Evolutionary conservation across 1,139 yeast genomes (phyloP).

Genomic region (Protomyces arabidopsidicola): DNA sequence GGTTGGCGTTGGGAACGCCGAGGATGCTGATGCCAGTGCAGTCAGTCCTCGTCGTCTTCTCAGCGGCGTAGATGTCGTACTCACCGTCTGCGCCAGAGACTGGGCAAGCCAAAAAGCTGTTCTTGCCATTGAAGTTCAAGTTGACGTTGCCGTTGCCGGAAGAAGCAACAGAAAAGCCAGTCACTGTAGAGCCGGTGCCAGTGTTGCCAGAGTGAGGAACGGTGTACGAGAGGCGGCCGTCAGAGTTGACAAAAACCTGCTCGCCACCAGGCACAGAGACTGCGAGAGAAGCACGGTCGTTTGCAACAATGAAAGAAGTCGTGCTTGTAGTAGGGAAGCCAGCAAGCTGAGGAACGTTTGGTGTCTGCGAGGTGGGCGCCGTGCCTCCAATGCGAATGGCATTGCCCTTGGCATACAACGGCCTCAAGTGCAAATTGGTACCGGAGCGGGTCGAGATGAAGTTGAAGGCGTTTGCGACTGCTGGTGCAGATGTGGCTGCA

Average conservation of each 20-base stretch:
- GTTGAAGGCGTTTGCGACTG: neutral
- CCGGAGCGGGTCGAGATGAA: slow-evolving; percentile 17
- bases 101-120: slow-evolving; percentile 9
- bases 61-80: slow-evolving; percentile 3
- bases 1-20: neutral
- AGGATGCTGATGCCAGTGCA: slow-evolving; percentile 17
- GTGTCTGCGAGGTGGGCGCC: slow-evolving; percentile 2
- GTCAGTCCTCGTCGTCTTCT: slow-evolving; percentile 12
- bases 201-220: slow-evolving; percentile 9
- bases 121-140: slow-evolving; percentile 6
- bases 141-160: neutral
- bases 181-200: neutral
- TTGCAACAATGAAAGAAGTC: neutral
- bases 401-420: slow-evolving; percentile 1
- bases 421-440: slow-evolving; percentile 4
- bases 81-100: slow-evolving; percentile 1
- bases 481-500: slow-evolving; percentile 3
- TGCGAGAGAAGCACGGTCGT: neutral
- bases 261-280: slow-evolving; percentile 19
- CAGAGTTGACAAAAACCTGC: slow-evolving; percentile 10
- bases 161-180: slow-evolving; percentile 7
- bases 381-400: slow-evolving; percentile 10
- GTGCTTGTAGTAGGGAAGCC: slow-evolving; percentile 1
- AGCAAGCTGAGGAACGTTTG: neutral
- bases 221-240: slow-evolving; percentile 12